phyloP scores from a whole-genome alignment of 352 stramenopile species.

The Elongisporangium anandrum region DNA sequence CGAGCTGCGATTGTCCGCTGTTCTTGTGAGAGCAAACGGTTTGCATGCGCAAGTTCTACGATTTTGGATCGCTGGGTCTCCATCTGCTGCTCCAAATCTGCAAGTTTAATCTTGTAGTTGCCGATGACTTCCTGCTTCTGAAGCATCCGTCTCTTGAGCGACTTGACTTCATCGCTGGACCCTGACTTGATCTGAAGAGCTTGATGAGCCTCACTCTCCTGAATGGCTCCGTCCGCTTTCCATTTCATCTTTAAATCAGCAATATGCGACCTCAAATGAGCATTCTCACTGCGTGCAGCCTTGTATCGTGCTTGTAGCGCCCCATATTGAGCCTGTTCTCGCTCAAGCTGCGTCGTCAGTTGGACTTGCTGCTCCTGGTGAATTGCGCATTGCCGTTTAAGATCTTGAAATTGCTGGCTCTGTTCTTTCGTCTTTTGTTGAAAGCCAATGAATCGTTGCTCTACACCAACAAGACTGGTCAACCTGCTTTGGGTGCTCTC shows the following conservation, averaged over 20 bases:
- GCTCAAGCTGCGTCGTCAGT: conserved; percentile 26
- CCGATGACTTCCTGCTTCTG: conserved; percentile 56
- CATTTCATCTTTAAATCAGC: conserved; percentile 12
- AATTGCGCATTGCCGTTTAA: conserved; percentile 23
- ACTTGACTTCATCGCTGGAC: conserved; percentile 25
- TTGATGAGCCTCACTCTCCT: conserved; percentile 3
- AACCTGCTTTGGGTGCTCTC: conserved; percentile 17
- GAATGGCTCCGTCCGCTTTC: background rate
- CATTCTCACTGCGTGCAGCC: conserved; percentile 27
- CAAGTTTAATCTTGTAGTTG: conserved; percentile 35
- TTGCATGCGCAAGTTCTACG: conserved; percentile 29
- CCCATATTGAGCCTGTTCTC: conserved; percentile 20
- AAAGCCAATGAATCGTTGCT: conserved; percentile 19
- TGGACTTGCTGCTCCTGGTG: conserved; percentile 31
- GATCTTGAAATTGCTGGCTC: conserved; percentile 23
- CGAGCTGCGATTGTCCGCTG: conserved; percentile 17
- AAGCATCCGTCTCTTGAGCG: conserved; percentile 41
- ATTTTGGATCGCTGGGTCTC: conserved; percentile 25
- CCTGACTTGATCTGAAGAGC: background rate
- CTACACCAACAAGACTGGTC: conserved; percentile 12
- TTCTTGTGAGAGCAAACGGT: conserved; percentile 29
- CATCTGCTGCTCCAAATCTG: conserved; percentile 26
- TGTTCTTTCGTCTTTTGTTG: conserved; percentile 43
- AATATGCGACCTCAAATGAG: conserved; percentile 20
- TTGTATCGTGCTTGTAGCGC: conserved; percentile 27